Evolutionary conservation across 768 basidiomycete species (phyloP), one percentile per base, ranked within the genome.

Genomic region (Termitomyces eurrhizus): DNA sequence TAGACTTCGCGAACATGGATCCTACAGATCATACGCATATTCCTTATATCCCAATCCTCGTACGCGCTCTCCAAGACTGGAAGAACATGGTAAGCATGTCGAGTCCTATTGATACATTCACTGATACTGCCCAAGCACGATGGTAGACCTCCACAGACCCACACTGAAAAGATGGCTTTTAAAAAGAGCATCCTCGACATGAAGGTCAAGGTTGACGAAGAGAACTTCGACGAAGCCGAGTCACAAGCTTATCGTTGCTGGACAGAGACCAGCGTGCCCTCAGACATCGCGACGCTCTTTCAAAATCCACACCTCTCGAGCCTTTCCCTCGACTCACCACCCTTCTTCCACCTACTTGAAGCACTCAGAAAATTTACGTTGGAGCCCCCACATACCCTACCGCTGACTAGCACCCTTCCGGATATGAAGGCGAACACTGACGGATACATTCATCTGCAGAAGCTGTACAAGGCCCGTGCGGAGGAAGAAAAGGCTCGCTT

Each of bases 211-310:
- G 66, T 74, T 0, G 97, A 99, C 69, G 94, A 98, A 69, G 97
- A 99, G 78, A 99, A 98, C 74, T 95, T 95, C 69, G 96, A 97
- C 62, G 96, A 98, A 73, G 96, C 95, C 2, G 83, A 90, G 67
- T 80, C 89, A 7, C 92, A 97, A 70, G 92, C 90, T 0, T 95
- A 92, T 72, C 86, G 91, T 32, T 83, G 83, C 57, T 95, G 87
- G 87, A 84, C 84, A 9, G 67, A 73, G 11, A 79, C 81, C 4
- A 71, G 69, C 44, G 80, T 96, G 4, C 93, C 93, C 1, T 76
- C 77, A 9, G 91, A 93, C 36, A 82, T 92, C 52, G 64, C 75
- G 11, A 65, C 78, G 0, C 79, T 96, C 24, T 89, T 95, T 69
- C 63, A 80, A 14, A 85, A 92, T 60, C 80, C 82, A 0, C 76